Evolutionary conservation across 176 grass and related monocot genomes (phyloP).

Genomic region (Aegilops sharonensis): DNA sequence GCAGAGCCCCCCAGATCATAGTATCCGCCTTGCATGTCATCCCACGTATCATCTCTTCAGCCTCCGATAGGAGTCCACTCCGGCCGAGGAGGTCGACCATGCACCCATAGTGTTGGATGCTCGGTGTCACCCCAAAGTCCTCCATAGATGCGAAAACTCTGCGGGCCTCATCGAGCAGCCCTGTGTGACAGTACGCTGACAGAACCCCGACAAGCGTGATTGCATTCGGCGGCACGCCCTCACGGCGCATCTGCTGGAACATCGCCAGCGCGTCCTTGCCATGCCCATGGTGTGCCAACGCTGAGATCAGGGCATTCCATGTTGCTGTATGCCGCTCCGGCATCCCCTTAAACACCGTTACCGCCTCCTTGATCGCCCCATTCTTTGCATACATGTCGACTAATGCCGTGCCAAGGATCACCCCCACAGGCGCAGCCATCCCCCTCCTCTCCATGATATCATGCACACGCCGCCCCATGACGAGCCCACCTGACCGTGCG

Average conservation of each 20-base stretch:
- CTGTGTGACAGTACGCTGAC: not conserved
- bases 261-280: too few species aligned
- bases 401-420: slow-evolving; percentile 43
- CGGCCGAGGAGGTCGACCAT: not conserved
- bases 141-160: not conserved
- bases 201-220: not conserved
- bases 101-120: slow-evolving; percentile 18
- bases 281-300: not conserved
- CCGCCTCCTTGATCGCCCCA: slow-evolving; percentile 22
- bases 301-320: not conserved
- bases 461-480: too few species aligned
- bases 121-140: not conserved
- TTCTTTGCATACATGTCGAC: slow-evolving; percentile 62
- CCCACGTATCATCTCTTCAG: not conserved
- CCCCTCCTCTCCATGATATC: too few species aligned
- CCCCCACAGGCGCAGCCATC: too few species aligned
- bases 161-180: not conserved
- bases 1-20: slow-evolving; percentile 7
- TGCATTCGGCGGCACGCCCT: not conserved
- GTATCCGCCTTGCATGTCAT: not conserved
- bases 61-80: not conserved
- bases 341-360: not conserved
- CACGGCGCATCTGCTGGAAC: not conserved
- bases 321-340: not conserved
- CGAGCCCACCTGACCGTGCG: too few species aligned